A percentile compares a stretch with the other conserved stretches of the same genome.
Evolutionary conservation across 1,139 yeast species (phyloP).

Genomic region (Geotrichum citri-aurantii): DNA sequence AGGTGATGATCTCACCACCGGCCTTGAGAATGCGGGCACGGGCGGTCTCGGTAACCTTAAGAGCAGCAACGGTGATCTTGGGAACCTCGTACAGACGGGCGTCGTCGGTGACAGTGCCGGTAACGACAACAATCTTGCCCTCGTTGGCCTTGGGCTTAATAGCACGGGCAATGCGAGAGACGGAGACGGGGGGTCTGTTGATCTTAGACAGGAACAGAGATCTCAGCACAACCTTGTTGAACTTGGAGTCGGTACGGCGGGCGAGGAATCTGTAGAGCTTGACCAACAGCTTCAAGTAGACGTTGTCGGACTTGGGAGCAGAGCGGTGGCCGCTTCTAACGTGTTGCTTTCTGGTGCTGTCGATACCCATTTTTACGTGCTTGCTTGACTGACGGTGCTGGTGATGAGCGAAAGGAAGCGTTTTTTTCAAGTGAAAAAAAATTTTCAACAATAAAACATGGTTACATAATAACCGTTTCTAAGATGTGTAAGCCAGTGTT

Average conservation of each 20-base stretch:
- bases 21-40: constrained; percentile 95
- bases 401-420: neutral
- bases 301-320: constrained; percentile 99
- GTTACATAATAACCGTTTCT: neutral
- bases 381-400: neutral
- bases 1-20: constrained; percentile 99
- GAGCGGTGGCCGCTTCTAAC: constrained; percentile 92
- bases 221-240: constrained; percentile 95
- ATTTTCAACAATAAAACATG: neutral
- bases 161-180: constrained; percentile 84
- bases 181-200: constrained; percentile 99
- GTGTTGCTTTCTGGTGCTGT: constrained; percentile 95
- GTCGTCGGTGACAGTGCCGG: constrained; percentile 99
- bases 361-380: constrained; percentile 76
- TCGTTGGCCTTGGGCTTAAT: constrained; percentile 78
- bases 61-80: constrained; percentile 97
- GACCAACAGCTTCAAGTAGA: constrained; percentile 95
- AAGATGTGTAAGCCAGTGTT: neutral
- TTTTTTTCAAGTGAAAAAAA: neutral
- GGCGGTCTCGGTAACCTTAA: constrained; percentile 99
- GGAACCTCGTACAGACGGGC: constrained; percentile 90
- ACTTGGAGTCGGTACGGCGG: constrained; percentile 97
- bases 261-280: constrained; percentile 98
- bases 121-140: constrained; percentile 92
- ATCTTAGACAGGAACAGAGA: constrained; percentile 94